Base-by-base conservation (phyloP, 768 basidiomycete species). In the Mycena capillaripes region DNA sequence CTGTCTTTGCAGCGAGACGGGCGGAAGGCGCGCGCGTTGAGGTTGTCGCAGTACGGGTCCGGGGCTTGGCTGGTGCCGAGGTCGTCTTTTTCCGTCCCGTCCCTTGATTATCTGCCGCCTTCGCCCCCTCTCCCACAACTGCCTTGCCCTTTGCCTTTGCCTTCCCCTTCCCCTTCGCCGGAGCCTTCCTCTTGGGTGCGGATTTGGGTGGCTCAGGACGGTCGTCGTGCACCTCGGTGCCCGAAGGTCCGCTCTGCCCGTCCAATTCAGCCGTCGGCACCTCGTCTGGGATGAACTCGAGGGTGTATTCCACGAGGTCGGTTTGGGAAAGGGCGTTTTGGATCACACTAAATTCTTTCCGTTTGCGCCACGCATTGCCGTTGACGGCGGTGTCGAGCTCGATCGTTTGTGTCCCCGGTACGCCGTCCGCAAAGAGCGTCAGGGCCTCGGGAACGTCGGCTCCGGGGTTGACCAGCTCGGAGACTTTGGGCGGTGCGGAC, bases 381-480 rank as follows among this genome's bases (percentile, higher is more conserved):
- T 61, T 29, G 44, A 29, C 27, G 7, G 34, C 52, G 21, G 25
- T 12, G 6, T 65, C 46, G 38, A 71, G 23, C 8, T 25, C 38
- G 36, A 42, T 21, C 4, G 5, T 7, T 30, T 19, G 32, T 2
- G 30, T 19, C 9, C 0, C 4, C 46, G 25, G 42, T 19, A 23
- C 25, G 10, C n/a, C 68, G 16, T 56, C 52, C 38, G 3, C 19
- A 30, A 36, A 16, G 29, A 53, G 2, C 14, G 9, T 17, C 27
- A 71, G 16, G 11, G 70, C 63, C 29, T 30, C 50, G 23, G 56
- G 57, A 21, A 21, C 8, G 48, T 55, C 25, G 25, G 64, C 64
- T 4, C 70, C 70, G 17, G 70, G 70, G 59, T 71, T 71, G 8
- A 71, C n/a, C 14, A 66, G 38, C 32, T 71, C 70, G 25, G 21